Conservation (phyloP, 1,284 basidiomycete genomes). For the Fomitopsis palustris region DNA sequence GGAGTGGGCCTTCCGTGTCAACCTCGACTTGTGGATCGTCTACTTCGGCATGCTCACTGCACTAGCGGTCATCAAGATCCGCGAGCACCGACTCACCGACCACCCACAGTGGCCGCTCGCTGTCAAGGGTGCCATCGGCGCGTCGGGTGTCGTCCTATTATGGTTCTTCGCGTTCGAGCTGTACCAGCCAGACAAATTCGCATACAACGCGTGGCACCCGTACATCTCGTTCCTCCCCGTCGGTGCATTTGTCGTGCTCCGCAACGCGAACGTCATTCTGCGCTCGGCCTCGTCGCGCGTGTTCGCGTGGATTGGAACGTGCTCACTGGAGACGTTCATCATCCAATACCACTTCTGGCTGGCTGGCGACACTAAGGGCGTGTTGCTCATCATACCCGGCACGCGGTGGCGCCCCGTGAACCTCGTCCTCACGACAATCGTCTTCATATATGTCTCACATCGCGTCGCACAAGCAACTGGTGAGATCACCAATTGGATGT, state of each 20-base stretch:
- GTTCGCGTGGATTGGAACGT: conserved; percentile 80
- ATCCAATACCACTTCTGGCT: conserved; percentile 91
- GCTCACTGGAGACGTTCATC: conserved; percentile 84
- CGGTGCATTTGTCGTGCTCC: conserved; percentile 66
- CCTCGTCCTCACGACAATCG: conserved; percentile 67
- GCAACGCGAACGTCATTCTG: conserved; percentile 71
- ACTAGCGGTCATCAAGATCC: conserved; percentile 70
- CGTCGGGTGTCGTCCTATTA: conserved; percentile 51
- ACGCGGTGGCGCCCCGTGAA: conserved; percentile 72
- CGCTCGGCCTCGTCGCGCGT: conserved; percentile 66
- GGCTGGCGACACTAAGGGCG: conserved; percentile 82
- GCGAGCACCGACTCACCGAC: conserved; percentile 70
- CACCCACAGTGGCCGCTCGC: conserved; percentile 60
- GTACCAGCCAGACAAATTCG: conserved; percentile 70
- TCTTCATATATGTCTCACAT: conserved; percentile 80
- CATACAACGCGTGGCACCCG: conserved; percentile 84
- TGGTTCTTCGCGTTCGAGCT: conserved; percentile 88
- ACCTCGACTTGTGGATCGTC: conserved; percentile 84
- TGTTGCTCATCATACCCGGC: conserved; percentile 77
- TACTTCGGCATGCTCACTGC: conserved; percentile 84
- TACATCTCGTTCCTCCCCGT: conserved; percentile 82
- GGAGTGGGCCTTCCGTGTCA: conserved; percentile 87
- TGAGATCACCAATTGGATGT: conserved; percentile 70
- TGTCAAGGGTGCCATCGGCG: conserved; percentile 43
- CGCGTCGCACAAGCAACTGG: conserved; percentile 74